Evolutionary conservation across 495 filamentous ascomycete species (phyloP).

Genomic region (Hypoxylon intermedium): DNA sequence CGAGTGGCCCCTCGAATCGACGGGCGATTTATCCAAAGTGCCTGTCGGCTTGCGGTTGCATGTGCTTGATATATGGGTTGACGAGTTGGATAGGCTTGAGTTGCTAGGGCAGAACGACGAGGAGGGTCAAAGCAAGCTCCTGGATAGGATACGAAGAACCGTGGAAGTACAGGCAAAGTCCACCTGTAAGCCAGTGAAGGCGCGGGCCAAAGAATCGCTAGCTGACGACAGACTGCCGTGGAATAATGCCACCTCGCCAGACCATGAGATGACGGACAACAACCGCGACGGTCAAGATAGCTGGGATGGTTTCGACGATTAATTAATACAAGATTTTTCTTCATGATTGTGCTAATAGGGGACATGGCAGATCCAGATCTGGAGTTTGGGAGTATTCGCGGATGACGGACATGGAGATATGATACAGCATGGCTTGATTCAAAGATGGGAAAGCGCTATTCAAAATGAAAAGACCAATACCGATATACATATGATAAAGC

Average conservation of each 20-base stretch:
- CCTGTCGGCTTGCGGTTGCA: constrained; percentile 88
- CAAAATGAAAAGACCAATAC: neutral
- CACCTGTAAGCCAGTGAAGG: constrained; percentile 75
- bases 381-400: constrained; percentile 22
- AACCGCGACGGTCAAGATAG: constrained; percentile 59
- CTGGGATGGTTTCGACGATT: constrained; percentile 80
- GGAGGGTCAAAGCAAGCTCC: constrained; percentile 51
- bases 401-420: constrained; percentile 5
- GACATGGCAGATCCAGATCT: neutral
- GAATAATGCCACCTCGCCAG: constrained; percentile 45
- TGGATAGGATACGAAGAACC: constrained; percentile 44
- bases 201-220: constrained; percentile 73
- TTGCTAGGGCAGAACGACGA: constrained; percentile 56
- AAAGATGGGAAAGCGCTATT: neutral
- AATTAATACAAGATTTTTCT: constrained; percentile 2
- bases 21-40: constrained; percentile 52
- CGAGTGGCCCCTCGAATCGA: constrained; percentile 54
- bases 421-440: neutral
- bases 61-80: constrained; percentile 88
- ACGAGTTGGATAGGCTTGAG: constrained; percentile 77
- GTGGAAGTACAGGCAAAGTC: constrained; percentile 55
- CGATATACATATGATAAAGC: neutral
- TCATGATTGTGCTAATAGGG: neutral
- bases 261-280: constrained; percentile 48
- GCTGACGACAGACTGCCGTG: constrained; percentile 74